These are phyloP conservation scores for Cucumis cinereus DNA, from an alignment of 306 rosid genomes.

Conservation along the genomic window DNA sequence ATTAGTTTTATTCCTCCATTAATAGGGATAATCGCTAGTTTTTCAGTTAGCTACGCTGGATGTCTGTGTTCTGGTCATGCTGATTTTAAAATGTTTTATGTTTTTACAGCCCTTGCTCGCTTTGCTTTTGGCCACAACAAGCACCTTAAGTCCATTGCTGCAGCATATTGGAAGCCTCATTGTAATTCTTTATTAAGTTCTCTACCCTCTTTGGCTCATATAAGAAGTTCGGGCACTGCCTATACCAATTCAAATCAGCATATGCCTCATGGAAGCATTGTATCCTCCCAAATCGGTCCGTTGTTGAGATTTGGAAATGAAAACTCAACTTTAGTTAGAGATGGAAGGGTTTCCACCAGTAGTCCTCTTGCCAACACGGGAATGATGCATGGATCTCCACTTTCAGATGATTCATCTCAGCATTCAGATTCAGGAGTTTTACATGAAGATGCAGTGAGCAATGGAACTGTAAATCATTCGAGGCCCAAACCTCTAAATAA, in stretches of 20 bases:
- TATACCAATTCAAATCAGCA: slow-evolving; percentile 40
- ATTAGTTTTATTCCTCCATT: not conserved
- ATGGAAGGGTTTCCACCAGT: slow-evolving; percentile 72
- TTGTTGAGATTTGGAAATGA: slow-evolving; percentile 64
- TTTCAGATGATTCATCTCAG: slow-evolving; percentile 82
- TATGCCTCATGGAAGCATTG: slow-evolving; percentile 43
- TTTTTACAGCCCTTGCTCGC: slow-evolving; percentile 65
- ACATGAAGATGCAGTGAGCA: slow-evolving; percentile 67
- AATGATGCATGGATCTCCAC: slow-evolving; percentile 88
- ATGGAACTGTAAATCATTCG: slow-evolving; percentile 55
- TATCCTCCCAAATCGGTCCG: slow-evolving; percentile 82
- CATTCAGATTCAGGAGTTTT: slow-evolving; percentile 93
- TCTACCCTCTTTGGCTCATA: slow-evolving; percentile 64
- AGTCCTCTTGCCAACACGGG: slow-evolving; percentile 78
- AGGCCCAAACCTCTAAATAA: slow-evolving; percentile 58
- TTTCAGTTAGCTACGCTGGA: not conserved
- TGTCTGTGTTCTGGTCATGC: not conserved
- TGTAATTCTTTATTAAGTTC: slow-evolving; percentile 61
- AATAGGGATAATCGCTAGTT: not conserved
- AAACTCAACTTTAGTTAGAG: slow-evolving; percentile 47
- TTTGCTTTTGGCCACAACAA: slow-evolving; percentile 95
- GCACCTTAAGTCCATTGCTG: slow-evolving; percentile 86
- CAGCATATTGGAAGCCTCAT: slow-evolving; percentile 89
- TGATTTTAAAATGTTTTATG: not conserved
- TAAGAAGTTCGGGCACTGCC: slow-evolving; percentile 40